phyloP scores from a whole-genome alignment of 768 basidiomycete species.

The Agrocybe chaxingu region DNA sequence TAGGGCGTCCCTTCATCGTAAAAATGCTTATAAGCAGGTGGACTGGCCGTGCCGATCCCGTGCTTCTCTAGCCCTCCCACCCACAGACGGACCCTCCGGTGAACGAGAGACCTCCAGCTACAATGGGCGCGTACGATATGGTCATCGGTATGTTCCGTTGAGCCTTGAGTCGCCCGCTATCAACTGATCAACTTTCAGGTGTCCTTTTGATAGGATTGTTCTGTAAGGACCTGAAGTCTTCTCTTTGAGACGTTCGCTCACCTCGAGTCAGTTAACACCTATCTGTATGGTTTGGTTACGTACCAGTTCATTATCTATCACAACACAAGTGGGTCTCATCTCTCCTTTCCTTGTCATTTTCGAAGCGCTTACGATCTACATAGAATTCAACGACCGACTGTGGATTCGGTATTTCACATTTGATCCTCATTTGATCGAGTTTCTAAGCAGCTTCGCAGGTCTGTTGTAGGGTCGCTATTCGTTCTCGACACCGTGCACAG shows the following conservation, averaged over 20 bases:
- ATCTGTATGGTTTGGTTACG: slow-evolving; percentile 38
- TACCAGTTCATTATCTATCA: slow-evolving; percentile 40
- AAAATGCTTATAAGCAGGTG: background rate
- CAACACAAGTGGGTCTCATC: slow-evolving; percentile 25
- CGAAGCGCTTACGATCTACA: background rate
- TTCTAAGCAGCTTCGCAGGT: slow-evolving; percentile 15
- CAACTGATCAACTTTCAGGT: slow-evolving; percentile 10
- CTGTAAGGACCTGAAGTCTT: slow-evolving; percentile 12
- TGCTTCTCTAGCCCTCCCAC: no score
- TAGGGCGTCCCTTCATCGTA: slow-evolving; percentile 8
- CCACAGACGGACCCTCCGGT: no score
- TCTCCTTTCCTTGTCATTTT: slow-evolving; percentile 1
- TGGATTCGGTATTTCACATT: slow-evolving; percentile 27
- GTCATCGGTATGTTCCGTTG: slow-evolving; percentile 19
- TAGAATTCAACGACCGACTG: slow-evolving; percentile 35
- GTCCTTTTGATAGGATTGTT: slow-evolving; percentile 26
- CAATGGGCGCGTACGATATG: slow-evolving; percentile 25
- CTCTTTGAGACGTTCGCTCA: background rate
- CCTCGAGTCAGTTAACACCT: slow-evolving; percentile 24
- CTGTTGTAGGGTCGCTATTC: slow-evolving; percentile 30
- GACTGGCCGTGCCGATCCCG: no score
- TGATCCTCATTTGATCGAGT: background rate
- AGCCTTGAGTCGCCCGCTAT: background rate
- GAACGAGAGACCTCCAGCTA: background rate
- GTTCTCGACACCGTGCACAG: slow-evolving; percentile 35